Evolutionary conservation across 2,329 filamentous ascomycete species (phyloP).

Genomic region (Cladosporium velox): DNA sequence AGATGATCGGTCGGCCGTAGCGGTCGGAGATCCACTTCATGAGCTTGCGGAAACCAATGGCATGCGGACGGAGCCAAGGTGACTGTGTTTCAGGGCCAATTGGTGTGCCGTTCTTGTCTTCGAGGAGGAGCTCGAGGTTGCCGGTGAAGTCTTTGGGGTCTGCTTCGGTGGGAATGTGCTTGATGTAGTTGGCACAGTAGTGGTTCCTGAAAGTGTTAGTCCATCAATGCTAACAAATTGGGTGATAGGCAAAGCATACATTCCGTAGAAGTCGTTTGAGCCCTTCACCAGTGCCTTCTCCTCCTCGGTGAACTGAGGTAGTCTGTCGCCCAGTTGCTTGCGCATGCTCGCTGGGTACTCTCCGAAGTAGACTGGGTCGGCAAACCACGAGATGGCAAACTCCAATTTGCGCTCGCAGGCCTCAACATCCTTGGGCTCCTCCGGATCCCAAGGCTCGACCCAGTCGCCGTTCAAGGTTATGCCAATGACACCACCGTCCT

Average conservation of each 20-base stretch:
- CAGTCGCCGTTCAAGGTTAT: slow-evolving; percentile 78
- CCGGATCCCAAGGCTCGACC: slow-evolving; percentile 77
- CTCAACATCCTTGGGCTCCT: slow-evolving; percentile 72
- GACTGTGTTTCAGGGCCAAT: slow-evolving; percentile 84
- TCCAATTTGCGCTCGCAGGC: slow-evolving; percentile 80
- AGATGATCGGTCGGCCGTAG: slow-evolving; percentile 75
- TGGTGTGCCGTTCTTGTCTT: slow-evolving; percentile 68
- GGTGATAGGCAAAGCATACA: slow-evolving; percentile 44
- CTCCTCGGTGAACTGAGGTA: slow-evolving; percentile 72
- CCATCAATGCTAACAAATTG: background rate
- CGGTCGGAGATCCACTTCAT: slow-evolving; percentile 76
- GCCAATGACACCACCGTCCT: slow-evolving; percentile 73
- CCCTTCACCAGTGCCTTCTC: slow-evolving; percentile 74
- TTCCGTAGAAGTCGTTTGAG: slow-evolving; percentile 92
- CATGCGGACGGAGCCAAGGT: slow-evolving; percentile 75
- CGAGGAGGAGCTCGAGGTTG: slow-evolving; percentile 70
- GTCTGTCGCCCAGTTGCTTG: slow-evolving; percentile 74
- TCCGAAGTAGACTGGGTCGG: slow-evolving; percentile 82
- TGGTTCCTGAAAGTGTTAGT: slow-evolving; percentile 58
- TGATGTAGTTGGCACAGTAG: slow-evolving; percentile 87
- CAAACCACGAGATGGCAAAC: slow-evolving; percentile 86
- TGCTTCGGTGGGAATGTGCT: slow-evolving; percentile 59
- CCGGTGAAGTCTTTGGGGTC: slow-evolving; percentile 69
- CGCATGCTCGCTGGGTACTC: slow-evolving; percentile 82
- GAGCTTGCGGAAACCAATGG: slow-evolving; percentile 74